Evolutionary conservation across 169 alveolate species (phyloP).

Genomic region (Eimeria praecox): DNA sequence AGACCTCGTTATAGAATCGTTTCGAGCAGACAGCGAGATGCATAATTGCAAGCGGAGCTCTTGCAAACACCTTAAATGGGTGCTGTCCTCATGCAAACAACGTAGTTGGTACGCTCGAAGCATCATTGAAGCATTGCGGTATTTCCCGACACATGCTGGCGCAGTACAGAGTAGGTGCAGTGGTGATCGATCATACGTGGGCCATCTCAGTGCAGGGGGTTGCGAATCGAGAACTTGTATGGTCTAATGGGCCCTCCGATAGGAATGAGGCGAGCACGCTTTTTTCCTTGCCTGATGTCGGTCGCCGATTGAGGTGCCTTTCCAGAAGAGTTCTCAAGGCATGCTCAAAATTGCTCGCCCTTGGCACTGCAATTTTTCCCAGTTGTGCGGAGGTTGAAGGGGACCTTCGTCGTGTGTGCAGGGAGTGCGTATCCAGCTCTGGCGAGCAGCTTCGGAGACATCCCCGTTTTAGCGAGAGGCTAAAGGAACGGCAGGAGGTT

Average conservation of each 20-base stretch:
- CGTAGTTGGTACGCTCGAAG: no score
- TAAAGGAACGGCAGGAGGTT: not conserved
- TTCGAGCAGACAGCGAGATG: no score
- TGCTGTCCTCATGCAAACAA: no score
- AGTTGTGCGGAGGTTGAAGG: not conserved
- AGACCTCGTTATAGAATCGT: no score
- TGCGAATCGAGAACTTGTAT: not conserved
- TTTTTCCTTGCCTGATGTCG: not conserved
- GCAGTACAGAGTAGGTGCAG: not conserved
- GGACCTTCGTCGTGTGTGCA: not conserved
- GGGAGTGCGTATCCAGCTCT: not conserved
- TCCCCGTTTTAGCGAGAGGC: not conserved
- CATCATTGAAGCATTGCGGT: no score
- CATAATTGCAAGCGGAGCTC: no score
- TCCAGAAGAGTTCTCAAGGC: not conserved
- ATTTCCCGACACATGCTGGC: no score
- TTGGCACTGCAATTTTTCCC: not conserved
- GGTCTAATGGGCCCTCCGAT: not conserved
- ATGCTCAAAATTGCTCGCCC: not conserved
- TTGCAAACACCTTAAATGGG: no score
- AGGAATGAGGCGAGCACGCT: not conserved
- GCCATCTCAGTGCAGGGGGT: not conserved
- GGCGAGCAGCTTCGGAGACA: not conserved
- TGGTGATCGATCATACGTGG: not conserved
- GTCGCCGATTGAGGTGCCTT: not conserved